A percentile compares a stretch with the other conserved stretches of the same genome.
phyloP scores from a whole-genome alignment of 164 flowering plant genomes.

The Dillenia turbinata region DNA sequence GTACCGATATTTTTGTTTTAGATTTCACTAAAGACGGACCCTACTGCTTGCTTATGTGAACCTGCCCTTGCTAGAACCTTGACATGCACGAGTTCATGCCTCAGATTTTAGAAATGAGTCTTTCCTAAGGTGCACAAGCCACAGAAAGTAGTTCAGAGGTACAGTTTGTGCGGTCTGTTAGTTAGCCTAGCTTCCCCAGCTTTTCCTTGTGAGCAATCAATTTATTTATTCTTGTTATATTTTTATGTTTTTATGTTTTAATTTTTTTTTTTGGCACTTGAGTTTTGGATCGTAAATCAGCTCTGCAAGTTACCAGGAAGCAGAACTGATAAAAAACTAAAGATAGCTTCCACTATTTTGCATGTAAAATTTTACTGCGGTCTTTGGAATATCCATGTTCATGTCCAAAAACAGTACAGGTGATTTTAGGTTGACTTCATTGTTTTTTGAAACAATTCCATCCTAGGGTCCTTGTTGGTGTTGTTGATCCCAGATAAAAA shows the following conservation, averaged over 20 bases:
- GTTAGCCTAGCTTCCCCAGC: constrained; percentile 17
- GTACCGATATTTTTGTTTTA: constrained; percentile 5
- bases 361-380: neutral
- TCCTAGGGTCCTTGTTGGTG: neutral
- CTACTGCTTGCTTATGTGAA: constrained; percentile 14
- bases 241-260: constrained; percentile 14
- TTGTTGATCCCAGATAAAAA: neutral
- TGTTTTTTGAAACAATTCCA: neutral
- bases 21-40: constrained; percentile 13
- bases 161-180: constrained; percentile 18
- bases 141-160: constrained; percentile 16
- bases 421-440: too few species aligned
- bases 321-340: constrained; percentile 12
- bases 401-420: neutral
- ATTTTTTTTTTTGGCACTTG: constrained; percentile 30
- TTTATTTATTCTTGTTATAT: constrained; percentile 42
- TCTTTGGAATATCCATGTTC: neutral
- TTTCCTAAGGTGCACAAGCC: constrained; percentile 6
- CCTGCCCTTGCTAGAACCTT: neutral
- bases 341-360: constrained; percentile 14
- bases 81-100: neutral
- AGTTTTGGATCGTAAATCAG: constrained; percentile 31
- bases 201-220: constrained; percentile 15
- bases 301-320: constrained; percentile 20
- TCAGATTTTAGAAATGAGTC: neutral